A percentile compares a stretch with the other conserved stretches of the same genome.
These are phyloP conservation scores for Neohortaea acidophila DNA, from an alignment of 495 filamentous ascomycete genomes.

Conservation along the genomic window DNA sequence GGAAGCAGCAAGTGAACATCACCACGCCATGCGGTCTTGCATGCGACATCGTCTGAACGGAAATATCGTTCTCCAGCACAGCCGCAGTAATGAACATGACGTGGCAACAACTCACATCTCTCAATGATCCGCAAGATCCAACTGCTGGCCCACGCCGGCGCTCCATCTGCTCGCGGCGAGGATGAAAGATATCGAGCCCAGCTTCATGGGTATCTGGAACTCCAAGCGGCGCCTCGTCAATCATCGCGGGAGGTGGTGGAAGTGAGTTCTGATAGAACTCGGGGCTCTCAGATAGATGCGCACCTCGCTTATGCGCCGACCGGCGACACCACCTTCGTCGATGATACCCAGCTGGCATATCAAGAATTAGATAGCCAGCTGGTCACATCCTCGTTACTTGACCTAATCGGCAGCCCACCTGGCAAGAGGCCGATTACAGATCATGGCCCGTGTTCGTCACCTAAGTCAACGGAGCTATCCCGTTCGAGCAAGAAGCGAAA, in stretches of 20 bases:
- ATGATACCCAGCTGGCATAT: constrained; percentile 23
- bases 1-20: no score
- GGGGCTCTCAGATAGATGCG: no score
- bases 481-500: constrained; percentile 1
- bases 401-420: neutral
- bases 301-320: no score
- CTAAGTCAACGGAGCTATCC: constrained; percentile 2
- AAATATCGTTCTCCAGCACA: no score
- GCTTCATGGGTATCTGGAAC: constrained; percentile 23
- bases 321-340: constrained; percentile 11
- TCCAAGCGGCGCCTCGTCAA: no score
- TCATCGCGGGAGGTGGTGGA: no score
- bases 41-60: no score
- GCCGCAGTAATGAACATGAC: no score
- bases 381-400: constrained; percentile 13
- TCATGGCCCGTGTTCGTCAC: neutral
- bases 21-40: no score
- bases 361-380: constrained; percentile 23
- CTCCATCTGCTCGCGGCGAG: constrained; percentile 19
- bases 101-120: no score
- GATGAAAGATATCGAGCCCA: constrained; percentile 23
- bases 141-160: constrained; percentile 26
- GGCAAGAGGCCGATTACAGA: no score
- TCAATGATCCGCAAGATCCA: constrained; percentile 19
- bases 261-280: no score